Percentiles rank a stretch among this genome's conserved stretches.
Conservation (phyloP, 2,329 filamentous ascomycete genomes). For the Huntiella savannae region DNA sequence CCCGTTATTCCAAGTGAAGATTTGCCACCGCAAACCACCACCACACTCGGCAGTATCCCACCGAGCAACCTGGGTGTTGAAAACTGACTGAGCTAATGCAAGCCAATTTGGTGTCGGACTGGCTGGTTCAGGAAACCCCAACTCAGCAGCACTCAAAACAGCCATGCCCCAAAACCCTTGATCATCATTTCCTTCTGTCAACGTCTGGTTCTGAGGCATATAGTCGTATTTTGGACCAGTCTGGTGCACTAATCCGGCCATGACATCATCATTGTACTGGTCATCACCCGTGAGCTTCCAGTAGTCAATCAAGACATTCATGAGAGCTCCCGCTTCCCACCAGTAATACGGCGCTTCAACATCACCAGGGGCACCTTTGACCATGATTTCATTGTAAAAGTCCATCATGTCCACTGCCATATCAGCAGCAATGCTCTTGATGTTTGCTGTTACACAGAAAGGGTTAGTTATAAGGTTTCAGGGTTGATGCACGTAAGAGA, state of each 20-base stretch:
- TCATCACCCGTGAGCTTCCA: constrained; percentile 66
- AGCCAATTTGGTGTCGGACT: constrained; percentile 43
- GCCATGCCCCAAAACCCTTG: constrained; percentile 58
- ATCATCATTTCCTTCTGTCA: constrained; percentile 54
- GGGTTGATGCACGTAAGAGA: neutral
- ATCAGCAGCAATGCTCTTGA: constrained; percentile 28
- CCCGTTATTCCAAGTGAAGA: constrained; percentile 64
- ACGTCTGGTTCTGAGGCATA: constrained; percentile 56
- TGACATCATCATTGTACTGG: constrained; percentile 48
- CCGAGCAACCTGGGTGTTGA: constrained; percentile 56
- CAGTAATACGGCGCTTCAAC: constrained; percentile 15
- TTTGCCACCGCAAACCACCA: constrained; percentile 72
- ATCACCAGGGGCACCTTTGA: constrained; percentile 17
- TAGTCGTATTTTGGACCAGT: constrained; percentile 54
- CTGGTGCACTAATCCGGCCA: constrained; percentile 54
- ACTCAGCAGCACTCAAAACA: constrained; percentile 51
- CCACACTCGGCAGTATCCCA: constrained; percentile 52
- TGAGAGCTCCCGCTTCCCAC: constrained; percentile 61
- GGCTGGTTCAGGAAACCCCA: constrained; percentile 43
- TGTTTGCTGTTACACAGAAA: constrained; percentile 23
- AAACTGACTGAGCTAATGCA: constrained; percentile 57
- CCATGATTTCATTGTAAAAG: constrained; percentile 17
- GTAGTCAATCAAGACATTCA: constrained; percentile 57
- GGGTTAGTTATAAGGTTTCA: neutral
- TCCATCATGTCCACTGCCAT: constrained; percentile 31